phyloP scores from a whole-genome alignment of 192 early-diverging fungal genomes.

The Helicostylum pulchrum region DNA sequence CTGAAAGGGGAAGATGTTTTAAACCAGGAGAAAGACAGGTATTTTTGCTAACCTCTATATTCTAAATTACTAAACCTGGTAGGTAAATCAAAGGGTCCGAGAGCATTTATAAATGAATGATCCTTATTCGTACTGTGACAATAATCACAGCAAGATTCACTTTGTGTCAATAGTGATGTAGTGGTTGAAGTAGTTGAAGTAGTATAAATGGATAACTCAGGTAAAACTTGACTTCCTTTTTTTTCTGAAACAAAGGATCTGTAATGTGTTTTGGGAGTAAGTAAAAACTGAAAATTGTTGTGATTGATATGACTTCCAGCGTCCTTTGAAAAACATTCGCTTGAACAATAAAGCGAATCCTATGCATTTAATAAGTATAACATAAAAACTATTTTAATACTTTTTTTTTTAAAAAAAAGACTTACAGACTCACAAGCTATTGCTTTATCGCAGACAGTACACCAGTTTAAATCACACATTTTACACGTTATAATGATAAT shows the following conservation, averaged over 20 bases:
- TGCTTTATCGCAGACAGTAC: slow-evolving; percentile 35
- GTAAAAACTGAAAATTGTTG: neutral
- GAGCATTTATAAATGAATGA: too few species aligned
- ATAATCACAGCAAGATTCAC: too few species aligned
- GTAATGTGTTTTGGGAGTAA: slow-evolving; percentile 9
- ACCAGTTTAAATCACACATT: slow-evolving; percentile 36
- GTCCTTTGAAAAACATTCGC: slow-evolving; percentile 9
- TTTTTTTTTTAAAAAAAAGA: neutral
- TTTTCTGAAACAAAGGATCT: neutral
- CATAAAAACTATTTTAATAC: too few species aligned
- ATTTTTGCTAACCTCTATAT: too few species aligned
- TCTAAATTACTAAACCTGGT: too few species aligned
- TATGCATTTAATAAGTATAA: neutral
- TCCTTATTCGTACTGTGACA: too few species aligned
- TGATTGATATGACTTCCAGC: neutral
- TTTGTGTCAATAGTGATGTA: neutral
- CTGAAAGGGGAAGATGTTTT: too few species aligned
- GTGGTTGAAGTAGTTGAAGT: neutral
- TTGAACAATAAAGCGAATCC: slow-evolving; percentile 15
- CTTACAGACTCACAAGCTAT: slow-evolving; percentile 32
- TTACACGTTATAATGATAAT: neutral
- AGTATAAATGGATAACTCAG: neutral
- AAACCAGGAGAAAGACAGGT: too few species aligned
- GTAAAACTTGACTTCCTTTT: neutral
- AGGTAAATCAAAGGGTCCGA: too few species aligned